A percentile compares a stretch with the other conserved stretches of the same genome.
Conservation (phyloP, 148 eudicot genomes). For the Talinum fruticosum region DNA sequence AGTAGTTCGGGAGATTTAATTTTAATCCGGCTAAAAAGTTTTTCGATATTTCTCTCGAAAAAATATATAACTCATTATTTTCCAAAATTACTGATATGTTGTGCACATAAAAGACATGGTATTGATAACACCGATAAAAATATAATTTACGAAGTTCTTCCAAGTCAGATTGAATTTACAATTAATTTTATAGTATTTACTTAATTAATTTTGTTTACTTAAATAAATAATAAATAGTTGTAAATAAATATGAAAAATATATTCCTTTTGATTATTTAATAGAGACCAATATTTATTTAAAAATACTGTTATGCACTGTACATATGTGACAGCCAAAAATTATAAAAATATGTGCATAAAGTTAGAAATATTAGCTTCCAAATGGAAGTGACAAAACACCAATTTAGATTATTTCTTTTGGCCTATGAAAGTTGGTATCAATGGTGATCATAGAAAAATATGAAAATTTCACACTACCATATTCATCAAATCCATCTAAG, state of each 20-base stretch:
- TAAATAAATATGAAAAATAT: neutral
- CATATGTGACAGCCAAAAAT: neutral
- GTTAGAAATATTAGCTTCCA: neutral
- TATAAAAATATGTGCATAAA: neutral
- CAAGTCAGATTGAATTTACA: neutral
- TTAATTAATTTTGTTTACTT: neutral
- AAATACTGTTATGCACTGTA: constrained; percentile 14
- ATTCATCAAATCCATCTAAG: no score
- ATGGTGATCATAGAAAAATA: no score
- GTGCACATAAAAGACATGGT: no score
- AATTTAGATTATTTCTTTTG: neutral
- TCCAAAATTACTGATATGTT: no score
- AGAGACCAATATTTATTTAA: neutral
- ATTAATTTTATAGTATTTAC: neutral
- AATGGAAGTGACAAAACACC: neutral
- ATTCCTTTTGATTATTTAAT: neutral
- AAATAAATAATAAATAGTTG: neutral
- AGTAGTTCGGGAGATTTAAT: no score
- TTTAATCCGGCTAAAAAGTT: no score
- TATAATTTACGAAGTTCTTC: neutral
- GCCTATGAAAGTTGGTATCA: no score
- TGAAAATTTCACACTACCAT: no score
- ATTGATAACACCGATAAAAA: no score
- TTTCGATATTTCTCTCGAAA: no score
- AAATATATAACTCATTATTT: no score